Percentiles rank a stretch among this genome's conserved stretches.
Conservation (phyloP, 306 rosid genomes). For the Inga leiocalycina region DNA sequence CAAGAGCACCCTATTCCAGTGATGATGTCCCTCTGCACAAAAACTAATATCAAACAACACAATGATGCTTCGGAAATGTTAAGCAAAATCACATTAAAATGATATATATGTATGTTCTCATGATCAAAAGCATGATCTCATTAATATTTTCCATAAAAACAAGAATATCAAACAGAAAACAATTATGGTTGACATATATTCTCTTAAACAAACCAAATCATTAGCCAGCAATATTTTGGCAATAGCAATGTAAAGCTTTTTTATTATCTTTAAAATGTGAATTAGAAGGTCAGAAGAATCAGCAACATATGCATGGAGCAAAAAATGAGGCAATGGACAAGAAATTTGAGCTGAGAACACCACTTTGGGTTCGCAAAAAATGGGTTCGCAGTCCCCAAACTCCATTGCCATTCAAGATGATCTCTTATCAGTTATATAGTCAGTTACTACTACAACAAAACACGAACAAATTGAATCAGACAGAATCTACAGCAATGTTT, state of each 20-base stretch:
- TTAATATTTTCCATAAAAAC: neutral
- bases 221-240: slow-evolving; percentile 1
- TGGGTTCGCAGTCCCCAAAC: slow-evolving; percentile 56
- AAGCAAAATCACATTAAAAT: slow-evolving; percentile 8
- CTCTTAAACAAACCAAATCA: slow-evolving; percentile 16
- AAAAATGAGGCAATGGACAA: slow-evolving; percentile 41
- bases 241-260: slow-evolving; percentile 4
- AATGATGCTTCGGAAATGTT: neutral
- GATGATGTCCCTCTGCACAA: slow-evolving; percentile 59
- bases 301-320: slow-evolving; percentile 57
- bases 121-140: neutral
- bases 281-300: slow-evolving; percentile 58
- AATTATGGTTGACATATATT: neutral
- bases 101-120: neutral
- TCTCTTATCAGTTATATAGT: neutral
- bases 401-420: slow-evolving; percentile 46
- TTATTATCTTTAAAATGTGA: slow-evolving; percentile 16
- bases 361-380: slow-evolving; percentile 61
- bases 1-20: slow-evolving; percentile 85
- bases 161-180: slow-evolving; percentile 8
- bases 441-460: neutral
- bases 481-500: neutral
- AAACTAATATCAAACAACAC: neutral
- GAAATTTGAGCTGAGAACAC: slow-evolving; percentile 43
- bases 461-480: slow-evolving; percentile 14